Evolutionary conservation across 2,329 filamentous ascomycete genomes (phyloP).

Genomic region (Ophioceras dolichostomum): DNA sequence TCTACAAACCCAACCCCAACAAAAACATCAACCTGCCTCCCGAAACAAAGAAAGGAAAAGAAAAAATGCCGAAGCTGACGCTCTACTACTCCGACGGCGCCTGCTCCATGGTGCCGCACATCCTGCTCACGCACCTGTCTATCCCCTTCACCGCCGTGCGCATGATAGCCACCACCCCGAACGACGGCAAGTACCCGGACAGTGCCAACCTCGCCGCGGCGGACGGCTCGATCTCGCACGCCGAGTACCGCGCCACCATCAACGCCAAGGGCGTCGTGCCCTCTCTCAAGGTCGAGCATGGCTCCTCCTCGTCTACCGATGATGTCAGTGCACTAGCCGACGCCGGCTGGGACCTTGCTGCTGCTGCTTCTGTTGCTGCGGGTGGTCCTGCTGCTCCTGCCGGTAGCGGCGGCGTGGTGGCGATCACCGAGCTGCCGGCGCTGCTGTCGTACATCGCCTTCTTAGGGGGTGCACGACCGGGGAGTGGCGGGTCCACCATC

Average conservation of each 20-base stretch:
- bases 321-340: too few relatives aligned
- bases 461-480: constrained; percentile 4
- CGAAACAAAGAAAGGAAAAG: neutral
- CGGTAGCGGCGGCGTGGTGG: neutral
- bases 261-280: constrained; percentile 19
- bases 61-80: neutral
- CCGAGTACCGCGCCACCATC: constrained; percentile 14
- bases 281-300: constrained; percentile 15
- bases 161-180: neutral
- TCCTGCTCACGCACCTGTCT: neutral
- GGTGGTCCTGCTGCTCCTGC: too few relatives aligned
- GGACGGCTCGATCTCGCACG: constrained; percentile 18
- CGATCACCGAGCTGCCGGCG: constrained; percentile 20
- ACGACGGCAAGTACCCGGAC: neutral
- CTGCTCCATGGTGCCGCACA: neutral
- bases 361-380: too few relatives aligned
- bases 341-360: constrained; percentile 1
- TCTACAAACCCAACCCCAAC: neutral
- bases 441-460: constrained; percentile 18
- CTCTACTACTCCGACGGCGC: neutral
- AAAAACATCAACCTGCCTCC: neutral
- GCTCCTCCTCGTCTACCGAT: too few relatives aligned
- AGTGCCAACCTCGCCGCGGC: constrained; percentile 8
- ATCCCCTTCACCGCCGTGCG: neutral
- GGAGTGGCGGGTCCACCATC: constrained; percentile 8